Evolutionary conservation across 2,329 filamentous ascomycete genomes (phyloP).

Genomic region (Orbilia quercus): DNA sequence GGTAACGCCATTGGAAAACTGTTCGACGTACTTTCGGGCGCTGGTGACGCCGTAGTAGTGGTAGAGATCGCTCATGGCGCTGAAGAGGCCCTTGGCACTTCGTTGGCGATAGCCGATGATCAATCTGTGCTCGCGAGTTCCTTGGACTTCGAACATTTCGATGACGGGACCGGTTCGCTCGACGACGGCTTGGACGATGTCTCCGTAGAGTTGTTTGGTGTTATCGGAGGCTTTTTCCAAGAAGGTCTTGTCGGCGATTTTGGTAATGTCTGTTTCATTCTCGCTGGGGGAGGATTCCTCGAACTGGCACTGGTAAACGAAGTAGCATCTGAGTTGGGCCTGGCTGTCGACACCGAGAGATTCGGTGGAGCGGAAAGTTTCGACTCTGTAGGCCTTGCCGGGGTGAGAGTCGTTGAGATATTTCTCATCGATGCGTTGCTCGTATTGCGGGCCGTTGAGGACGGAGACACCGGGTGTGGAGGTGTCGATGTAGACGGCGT

Average conservation of each 20-base stretch:
- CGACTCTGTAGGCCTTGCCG: constrained; percentile 84
- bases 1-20: constrained; percentile 98
- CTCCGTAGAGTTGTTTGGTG: constrained; percentile 94
- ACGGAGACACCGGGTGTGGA: constrained; percentile 86
- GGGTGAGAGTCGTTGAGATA: constrained; percentile 83
- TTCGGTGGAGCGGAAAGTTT: constrained; percentile 94
- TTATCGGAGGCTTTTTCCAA: constrained; percentile 94
- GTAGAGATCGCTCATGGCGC: constrained; percentile 92
- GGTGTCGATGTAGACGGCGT: constrained; percentile 98
- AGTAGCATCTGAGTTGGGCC: constrained; percentile 93
- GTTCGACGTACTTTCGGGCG: constrained; percentile 96
- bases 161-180: constrained; percentile 91
- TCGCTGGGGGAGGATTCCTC: constrained; percentile 77
- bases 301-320: constrained; percentile 97
- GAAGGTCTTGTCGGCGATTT: constrained; percentile 93
- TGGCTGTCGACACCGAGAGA: constrained; percentile 79
- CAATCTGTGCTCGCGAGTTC: constrained; percentile 87
- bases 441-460: constrained; percentile 85
- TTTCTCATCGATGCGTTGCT: constrained; percentile 92
- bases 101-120: constrained; percentile 94
- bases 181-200: constrained; percentile 88
- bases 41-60: constrained; percentile 98
- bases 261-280: constrained; percentile 86
- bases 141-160: constrained; percentile 96
- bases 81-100: constrained; percentile 92